Evolutionary conservation across 306 rosid genomes (phyloP).

Genomic region (Oxytropis ochrocephala): DNA sequence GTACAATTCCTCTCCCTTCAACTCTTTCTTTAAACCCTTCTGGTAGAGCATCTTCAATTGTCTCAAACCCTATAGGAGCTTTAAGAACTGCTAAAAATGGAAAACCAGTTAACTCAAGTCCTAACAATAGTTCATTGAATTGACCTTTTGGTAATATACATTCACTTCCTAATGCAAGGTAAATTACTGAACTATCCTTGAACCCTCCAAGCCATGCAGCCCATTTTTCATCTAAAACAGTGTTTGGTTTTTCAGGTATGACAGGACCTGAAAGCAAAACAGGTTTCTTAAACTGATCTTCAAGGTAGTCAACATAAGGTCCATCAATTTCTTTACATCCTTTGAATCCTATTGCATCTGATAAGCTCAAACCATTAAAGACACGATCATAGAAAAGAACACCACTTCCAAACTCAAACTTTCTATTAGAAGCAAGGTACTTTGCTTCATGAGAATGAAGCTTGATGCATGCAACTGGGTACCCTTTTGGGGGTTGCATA

Average conservation of each 20-base stretch:
- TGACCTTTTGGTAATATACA: not conserved
- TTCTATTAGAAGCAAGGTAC: not conserved
- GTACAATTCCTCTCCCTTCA: conserved; percentile 1
- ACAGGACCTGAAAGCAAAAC: conserved; percentile 30
- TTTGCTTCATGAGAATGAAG: conserved; percentile 20
- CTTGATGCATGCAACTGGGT: conserved; percentile 14
- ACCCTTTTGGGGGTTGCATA: conserved; percentile 27
- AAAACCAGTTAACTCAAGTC: conserved; percentile 6
- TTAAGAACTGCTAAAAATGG: conserved; percentile 17
- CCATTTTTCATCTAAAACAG: conserved; percentile 21
- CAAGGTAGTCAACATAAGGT: conserved; percentile 14
- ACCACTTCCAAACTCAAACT: conserved; percentile 14
- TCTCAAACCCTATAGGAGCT: not conserved
- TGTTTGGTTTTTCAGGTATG: not conserved
- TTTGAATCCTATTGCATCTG: conserved; percentile 28
- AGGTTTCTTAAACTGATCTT: not conserved
- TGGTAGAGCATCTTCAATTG: conserved; percentile 12
- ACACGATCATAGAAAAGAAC: conserved; percentile 13
- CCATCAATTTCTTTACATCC: conserved; percentile 28
- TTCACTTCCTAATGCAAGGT: conserved; percentile 20
- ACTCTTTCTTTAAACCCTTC: conserved; percentile 20
- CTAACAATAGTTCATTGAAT: conserved; percentile 15
- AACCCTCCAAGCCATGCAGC: conserved; percentile 14
- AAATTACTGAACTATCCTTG: not conserved
- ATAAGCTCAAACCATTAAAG: not conserved